Evolutionary conservation across 2,329 filamentous ascomycete species (phyloP).

Genomic region (Trichophaea hybrida): DNA sequence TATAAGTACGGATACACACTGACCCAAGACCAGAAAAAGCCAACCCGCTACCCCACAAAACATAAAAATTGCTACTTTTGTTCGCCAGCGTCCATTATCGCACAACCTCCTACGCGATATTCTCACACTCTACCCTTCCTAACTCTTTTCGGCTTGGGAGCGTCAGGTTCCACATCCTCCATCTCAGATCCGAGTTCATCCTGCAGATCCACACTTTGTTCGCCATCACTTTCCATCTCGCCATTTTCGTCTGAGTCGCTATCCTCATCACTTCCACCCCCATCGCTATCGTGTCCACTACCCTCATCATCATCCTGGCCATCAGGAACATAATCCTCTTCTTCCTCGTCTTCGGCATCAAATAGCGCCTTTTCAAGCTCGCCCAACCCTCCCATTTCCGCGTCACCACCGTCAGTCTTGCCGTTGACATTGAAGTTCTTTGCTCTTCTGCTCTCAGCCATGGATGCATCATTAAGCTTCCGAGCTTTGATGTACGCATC

Average conservation of each 20-base stretch:
- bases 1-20: no score
- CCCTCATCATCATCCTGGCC: constrained; percentile 44
- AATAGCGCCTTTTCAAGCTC: constrained; percentile 42
- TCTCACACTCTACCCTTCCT: constrained; percentile 6
- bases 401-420: constrained; percentile 32
- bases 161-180: constrained; percentile 20
- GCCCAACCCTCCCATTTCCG: constrained; percentile 36
- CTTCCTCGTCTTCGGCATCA: constrained; percentile 48
- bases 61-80: no score
- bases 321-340: constrained; percentile 52
- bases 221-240: constrained; percentile 17
- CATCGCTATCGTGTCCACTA: constrained; percentile 30
- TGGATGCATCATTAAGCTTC: constrained; percentile 49
- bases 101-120: no score
- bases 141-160: constrained; percentile 18
- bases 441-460: constrained; percentile 53
- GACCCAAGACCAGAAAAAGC: no score
- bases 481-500: constrained; percentile 49
- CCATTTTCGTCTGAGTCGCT: constrained; percentile 9
- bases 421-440: constrained; percentile 43
- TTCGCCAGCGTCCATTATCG: no score
- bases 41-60: no score
- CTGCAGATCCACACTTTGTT: constrained; percentile 20
- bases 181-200: constrained; percentile 24
- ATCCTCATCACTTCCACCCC: constrained; percentile 17